Evolutionary conservation across 371 early-diverging fungal genomes (phyloP), one percentile per base, ranked within the genome.

Genomic region (Syncephalastrum monosporum): DNA sequence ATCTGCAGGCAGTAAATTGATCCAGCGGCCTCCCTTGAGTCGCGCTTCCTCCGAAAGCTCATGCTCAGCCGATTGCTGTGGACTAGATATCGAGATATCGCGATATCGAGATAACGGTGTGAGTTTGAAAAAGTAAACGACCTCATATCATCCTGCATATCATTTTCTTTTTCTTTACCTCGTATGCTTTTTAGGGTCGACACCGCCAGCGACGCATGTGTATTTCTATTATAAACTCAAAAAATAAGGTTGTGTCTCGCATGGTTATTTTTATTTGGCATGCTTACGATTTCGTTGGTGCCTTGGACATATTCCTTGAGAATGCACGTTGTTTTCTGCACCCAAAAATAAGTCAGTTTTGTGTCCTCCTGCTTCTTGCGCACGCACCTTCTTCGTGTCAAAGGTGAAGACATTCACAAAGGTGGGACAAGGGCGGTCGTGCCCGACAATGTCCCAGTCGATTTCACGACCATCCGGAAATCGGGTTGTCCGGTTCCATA

Each of bases 11-110:
- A 81, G 55, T n/a, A 87, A 60, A 17, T 59, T 63, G 42, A 85
- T 74, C 81, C 77, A 81, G 43, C 52, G 38, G 1, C 85, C 88
- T 15, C 68, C 76, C 23, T 67, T 82, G 42, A 88, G 68, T 4
- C 62, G 67, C 7, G 84, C 81, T 65, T 88, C 88, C 64, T 88
- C 88, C 5, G 84, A 82, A 1, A 88, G 64, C 59, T 88, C 88
- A 48, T 72, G 69, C 55, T 74, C 68, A 4, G 85, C 86, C 45
- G 82, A 68, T 42, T 87, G 76, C 8, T 73, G 56, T 10, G 79
- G 65, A 52, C 75, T 79, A n/a, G 12, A 7, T 25, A n/a, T 33
- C 43, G n/a, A 27, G 15, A 43, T 13, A 33, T n/a, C n/a, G n/a
- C n/a, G 12, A 7, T 25, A n/a, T 33, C 43, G n/a, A 27, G 15